Base-by-base conservation (phyloP, 495 filamentous ascomycete genomes). In the Stereocaulon alpinum region DNA sequence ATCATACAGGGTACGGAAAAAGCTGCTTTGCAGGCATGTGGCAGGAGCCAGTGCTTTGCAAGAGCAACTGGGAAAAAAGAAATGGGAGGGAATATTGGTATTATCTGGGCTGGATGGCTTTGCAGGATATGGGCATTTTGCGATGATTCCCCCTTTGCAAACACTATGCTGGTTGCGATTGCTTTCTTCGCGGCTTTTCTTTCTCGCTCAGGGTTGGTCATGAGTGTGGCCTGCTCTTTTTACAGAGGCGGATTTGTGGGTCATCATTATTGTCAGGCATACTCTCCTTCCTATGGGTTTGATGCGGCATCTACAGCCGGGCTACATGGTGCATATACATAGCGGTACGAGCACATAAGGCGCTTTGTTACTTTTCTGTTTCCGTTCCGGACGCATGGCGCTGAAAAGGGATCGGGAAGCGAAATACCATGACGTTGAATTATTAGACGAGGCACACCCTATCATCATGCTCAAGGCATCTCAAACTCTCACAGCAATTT, bases 131-230 rank as follows among this genome's bases (percentile, higher is more conserved):
- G 32, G 32, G 32, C 6, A 32, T 54, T 65, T 64, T 56, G 61
- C 56, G 60, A 65, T 65, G 63, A 65, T 65, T 65, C 63, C 63
- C 63, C 63, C 60, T 60, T 65, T 65, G 60, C 62, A 55, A 51
- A 58, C 54, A 51, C 41, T 41, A 17, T 59, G 40, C 34, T 47
- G 24, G 61, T 32, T 57, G 53, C 53, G 17, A 6, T 3, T 40
- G 32, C 11, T 42, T 22, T 32, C 40, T 18, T 29, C 3, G 7
- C 4, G 15, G 6, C 14, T 56, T 42, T 10, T 41, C 54, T 56
- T 45, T 12, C 43, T 45, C 29, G 40, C 34, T 18, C 10, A 17
- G 34, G 34, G 49, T 22, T 29, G 49, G 49, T 22, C 49, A 18
- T 52, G 49, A 24, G 24, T 24, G 24, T 24, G 49, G 49, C 49